Evolutionary conservation across 2,329 filamentous ascomycete species (phyloP), one percentile per base, ranked within the genome.

Genomic region (Colletotrichum falcatum): DNA sequence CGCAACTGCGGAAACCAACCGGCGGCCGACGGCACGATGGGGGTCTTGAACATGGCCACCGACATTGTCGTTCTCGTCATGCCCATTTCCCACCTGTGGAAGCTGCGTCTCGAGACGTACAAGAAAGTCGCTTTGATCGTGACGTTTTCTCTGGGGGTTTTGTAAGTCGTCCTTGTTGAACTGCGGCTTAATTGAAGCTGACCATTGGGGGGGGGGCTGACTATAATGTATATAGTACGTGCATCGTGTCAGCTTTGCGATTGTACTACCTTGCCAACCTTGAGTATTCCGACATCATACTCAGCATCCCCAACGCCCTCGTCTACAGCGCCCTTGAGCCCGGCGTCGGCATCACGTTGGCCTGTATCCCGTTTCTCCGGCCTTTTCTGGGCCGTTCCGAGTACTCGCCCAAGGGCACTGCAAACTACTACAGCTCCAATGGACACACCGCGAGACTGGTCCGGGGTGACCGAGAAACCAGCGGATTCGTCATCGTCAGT

Each of bases 351-450:
- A 77, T 84, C 14, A 78, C 78, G 9, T 73, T 81, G 16, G 78
- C 80, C n/a, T 84, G 80, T 64, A 75, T 83, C 26, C 81, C 82
- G 0, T 76, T 82, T 20, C 75, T 83, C 39, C 79, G 81, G 1
- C 81, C 82, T 7, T 75, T 84, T 9, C 74, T 84, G 5, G 78
- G 72, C 33, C 76, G 70, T 35, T 73, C 55, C 9, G 42, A 62
- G n/a, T 70, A 71, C 53, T 71, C 68, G 18, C 28, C 53, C 6
- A 71, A 71, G 23, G 68, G 68, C 4, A 71, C 70, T 3, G 68
- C 68, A 9, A 49, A 46, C 14, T 68, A 71, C 37, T 67, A 67
- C 46, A 71, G 58, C 28, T 61, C 68, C 2, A 60, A 48, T 9
- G 58, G 49, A 1, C 30, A 60, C 0, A 67, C 68, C 0, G 58